Conservation (phyloP, 1,284 basidiomycete genomes). For the Cerrena zonata region DNA sequence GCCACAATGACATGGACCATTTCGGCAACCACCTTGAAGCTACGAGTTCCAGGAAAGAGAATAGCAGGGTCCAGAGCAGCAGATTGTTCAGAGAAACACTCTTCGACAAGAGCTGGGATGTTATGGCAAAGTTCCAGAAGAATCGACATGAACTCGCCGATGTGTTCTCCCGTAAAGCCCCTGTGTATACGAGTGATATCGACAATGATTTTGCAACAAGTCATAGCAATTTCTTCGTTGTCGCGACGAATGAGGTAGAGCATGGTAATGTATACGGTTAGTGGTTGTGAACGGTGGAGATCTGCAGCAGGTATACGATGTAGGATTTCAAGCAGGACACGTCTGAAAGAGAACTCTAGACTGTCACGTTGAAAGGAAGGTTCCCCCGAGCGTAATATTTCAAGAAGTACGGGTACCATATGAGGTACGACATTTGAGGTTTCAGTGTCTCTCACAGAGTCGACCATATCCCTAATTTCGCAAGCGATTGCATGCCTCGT, state of each 20-base stretch:
- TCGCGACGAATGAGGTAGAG: slow-evolving; percentile 82
- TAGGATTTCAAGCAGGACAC: slow-evolving; percentile 80
- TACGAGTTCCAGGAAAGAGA: slow-evolving; percentile 68
- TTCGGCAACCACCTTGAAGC: slow-evolving; percentile 94
- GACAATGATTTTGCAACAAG: slow-evolving; percentile 88
- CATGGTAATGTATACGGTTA: slow-evolving; percentile 71
- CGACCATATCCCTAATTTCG: slow-evolving; percentile 84
- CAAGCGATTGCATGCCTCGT: slow-evolving; percentile 65
- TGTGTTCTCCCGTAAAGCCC: slow-evolving; percentile 71
- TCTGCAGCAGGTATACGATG: slow-evolving; percentile 86
- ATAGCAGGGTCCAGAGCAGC: slow-evolving; percentile 47
- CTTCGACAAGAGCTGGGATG: slow-evolving; percentile 70
- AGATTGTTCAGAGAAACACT: slow-evolving; percentile 70
- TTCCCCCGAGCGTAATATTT: slow-evolving; percentile 74
- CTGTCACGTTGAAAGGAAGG: slow-evolving; percentile 75
- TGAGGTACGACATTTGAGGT: slow-evolving; percentile 66
- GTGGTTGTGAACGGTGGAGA: slow-evolving; percentile 65
- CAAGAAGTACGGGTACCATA: slow-evolving; percentile 76
- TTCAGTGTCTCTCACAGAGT: slow-evolving; percentile 78
- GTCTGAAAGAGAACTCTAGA: slow-evolving; percentile 81
- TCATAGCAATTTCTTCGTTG: slow-evolving; percentile 93
- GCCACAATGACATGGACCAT: slow-evolving; percentile 91
- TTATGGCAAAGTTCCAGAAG: slow-evolving; percentile 75
- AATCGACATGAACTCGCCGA: slow-evolving; percentile 77
- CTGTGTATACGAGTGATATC: slow-evolving; percentile 72